Evolutionary conservation across 495 filamentous ascomycete genomes (phyloP), one percentile per base, ranked within the genome.

Genomic region (Aspergillus nanangensis): DNA sequence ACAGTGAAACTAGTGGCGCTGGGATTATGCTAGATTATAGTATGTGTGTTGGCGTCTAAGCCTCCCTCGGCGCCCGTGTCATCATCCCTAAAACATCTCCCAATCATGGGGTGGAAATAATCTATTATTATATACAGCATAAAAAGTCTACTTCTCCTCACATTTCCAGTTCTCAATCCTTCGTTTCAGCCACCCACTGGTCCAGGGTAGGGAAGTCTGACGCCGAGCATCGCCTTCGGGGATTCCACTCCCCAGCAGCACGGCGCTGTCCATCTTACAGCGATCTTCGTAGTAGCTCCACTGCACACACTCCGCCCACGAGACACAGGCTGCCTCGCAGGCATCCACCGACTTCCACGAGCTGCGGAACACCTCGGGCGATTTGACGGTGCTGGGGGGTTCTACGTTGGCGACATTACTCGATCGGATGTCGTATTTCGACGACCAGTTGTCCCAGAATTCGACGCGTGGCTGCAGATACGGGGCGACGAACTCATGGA

Each of bases 231-330:
- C 58, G 14, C 55, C 49, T 22, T 50, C 46, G n/a, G 58, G 58
- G 38, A 55, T 53, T 4, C 55, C 58, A 34, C 49, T 52, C 11
- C 55, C 51, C 39, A 58, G 48, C 15, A 53, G 35, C 3, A 55
- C 20, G 44, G 48, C 50, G 20, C 50, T 52, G 22, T 61, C 55
- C 49, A 58, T 55, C 38, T 49, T 52, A 36, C 55, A 58, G 11
- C 47, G 55, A 39, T 56, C 58, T 17, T 59, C 58, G 17, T 59
- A 58, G 48, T 56, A 62, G 34, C 44, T 52, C 58, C 58, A 62
- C 45, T 62, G 58, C 17, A 62, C 52, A 14, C 58, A 62, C 11
- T 56, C 50, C 2, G 50, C 42, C 58, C 58, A 62, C n/a, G 52
- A 18, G 8, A 45, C 24, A 23, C 58, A 62, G 14, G 58, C 58